These are phyloP conservation scores for Sanghuangporus sanghuang DNA, from an alignment of 1,284 basidiomycete species.

Conservation along the genomic window DNA sequence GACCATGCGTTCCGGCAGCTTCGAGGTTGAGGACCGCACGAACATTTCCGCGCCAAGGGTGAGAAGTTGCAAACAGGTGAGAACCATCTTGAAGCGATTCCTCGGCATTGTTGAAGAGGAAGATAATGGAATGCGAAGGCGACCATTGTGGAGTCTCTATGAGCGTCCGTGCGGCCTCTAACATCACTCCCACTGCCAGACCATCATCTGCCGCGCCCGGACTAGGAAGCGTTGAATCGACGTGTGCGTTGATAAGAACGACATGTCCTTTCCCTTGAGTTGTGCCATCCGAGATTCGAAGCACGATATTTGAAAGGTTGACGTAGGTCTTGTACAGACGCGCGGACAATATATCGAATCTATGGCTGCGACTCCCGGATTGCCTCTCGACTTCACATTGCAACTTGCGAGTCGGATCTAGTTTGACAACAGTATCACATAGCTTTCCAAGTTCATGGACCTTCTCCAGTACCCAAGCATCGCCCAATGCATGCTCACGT, in stretches of 20 bases:
- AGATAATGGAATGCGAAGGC: slow-evolving; percentile 79
- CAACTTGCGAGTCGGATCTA: slow-evolving; percentile 49
- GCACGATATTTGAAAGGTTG: slow-evolving; percentile 82
- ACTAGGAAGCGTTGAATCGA: slow-evolving; percentile 78
- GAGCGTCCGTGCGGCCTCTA: slow-evolving; percentile 83
- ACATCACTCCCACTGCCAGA: slow-evolving; percentile 84
- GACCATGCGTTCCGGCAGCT: slow-evolving; percentile 87
- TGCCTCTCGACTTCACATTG: slow-evolving; percentile 89
- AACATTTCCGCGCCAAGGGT: slow-evolving; percentile 68
- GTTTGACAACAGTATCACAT: slow-evolving; percentile 52
- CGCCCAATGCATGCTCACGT: slow-evolving; percentile 80
- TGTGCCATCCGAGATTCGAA: slow-evolving; percentile 84
- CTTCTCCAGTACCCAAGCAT: slow-evolving; percentile 75
- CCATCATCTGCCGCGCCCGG: slow-evolving; percentile 91
- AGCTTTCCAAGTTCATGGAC: slow-evolving; percentile 54
- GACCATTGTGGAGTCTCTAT: slow-evolving; percentile 68
- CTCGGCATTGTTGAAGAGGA: slow-evolving; percentile 95
- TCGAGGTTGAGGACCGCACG: slow-evolving; percentile 91
- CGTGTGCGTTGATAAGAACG: slow-evolving; percentile 85
- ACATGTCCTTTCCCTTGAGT: slow-evolving; percentile 71
- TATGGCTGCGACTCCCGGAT: slow-evolving; percentile 78
- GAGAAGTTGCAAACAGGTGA: slow-evolving; percentile 88
- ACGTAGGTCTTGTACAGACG: slow-evolving; percentile 91
- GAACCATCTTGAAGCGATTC: slow-evolving; percentile 94
- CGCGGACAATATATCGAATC: slow-evolving; percentile 84